phyloP scores from a whole-genome alignment of 208 protist species.

The Leishmania aethiopica region DNA sequence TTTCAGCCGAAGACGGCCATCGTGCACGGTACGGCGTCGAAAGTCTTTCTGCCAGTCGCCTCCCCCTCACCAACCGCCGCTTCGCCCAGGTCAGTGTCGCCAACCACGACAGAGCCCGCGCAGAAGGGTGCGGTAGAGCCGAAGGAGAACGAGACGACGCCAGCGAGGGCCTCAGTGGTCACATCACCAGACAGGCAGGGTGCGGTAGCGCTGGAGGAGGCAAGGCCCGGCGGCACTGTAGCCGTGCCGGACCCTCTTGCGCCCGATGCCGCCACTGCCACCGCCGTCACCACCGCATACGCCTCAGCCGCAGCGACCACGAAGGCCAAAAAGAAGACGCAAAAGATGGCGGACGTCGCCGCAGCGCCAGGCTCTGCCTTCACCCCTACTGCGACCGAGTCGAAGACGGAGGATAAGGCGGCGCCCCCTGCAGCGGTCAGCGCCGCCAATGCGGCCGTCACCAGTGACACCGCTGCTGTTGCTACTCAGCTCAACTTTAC shows the following conservation, averaged over 20 bases:
- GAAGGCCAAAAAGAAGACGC: not conserved
- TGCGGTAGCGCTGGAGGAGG: not conserved
- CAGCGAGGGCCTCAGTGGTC: not conserved
- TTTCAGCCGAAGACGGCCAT: conserved; percentile 9
- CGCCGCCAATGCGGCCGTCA: not conserved
- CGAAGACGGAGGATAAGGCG: not conserved
- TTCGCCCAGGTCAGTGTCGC: not conserved
- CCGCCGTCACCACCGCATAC: not conserved
- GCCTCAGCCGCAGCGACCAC: not conserved
- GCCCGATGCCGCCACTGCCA: not conserved
- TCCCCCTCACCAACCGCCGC: not conserved
- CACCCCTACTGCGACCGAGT: not conserved
- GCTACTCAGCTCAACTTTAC: not conserved
- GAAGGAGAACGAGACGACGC: not conserved
- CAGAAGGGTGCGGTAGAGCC: not conserved
- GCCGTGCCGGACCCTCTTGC: not conserved
- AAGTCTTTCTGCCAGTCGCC: conserved; percentile 17
- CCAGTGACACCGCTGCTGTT: not conserved
- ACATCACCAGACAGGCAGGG: not conserved
- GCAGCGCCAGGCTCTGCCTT: not conserved
- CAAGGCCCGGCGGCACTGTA: not conserved
- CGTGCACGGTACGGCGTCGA: conserved; percentile 28
- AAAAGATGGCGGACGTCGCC: not conserved
- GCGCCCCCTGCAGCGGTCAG: not conserved
- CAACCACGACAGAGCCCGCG: not conserved